Percentiles rank a stretch among this genome's conserved stretches.
These are phyloP conservation scores for Zymoseptoria passerinii DNA, from an alignment of 2,329 filamentous ascomycete genomes.

Conservation along the genomic window DNA sequence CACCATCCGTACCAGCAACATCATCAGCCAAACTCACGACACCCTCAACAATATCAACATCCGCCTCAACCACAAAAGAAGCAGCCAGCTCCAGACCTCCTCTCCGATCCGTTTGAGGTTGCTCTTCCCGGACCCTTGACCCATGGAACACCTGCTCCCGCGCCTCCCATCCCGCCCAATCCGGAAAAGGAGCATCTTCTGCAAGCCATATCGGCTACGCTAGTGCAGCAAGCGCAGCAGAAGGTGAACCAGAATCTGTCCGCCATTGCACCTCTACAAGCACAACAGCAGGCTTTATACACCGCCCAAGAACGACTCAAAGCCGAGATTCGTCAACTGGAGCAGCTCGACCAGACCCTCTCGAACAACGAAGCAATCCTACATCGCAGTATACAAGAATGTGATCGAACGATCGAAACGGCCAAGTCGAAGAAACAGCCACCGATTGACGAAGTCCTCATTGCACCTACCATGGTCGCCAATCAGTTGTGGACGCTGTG, in stretches of 20 bases:
- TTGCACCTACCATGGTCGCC: constrained; percentile 87
- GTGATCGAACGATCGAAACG: constrained; percentile 67
- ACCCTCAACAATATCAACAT: constrained; percentile 6
- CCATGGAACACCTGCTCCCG: constrained; percentile 42
- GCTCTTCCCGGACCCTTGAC: constrained; percentile 46
- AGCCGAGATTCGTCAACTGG: constrained; percentile 62
- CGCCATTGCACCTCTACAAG: constrained; percentile 64
- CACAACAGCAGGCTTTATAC: constrained; percentile 71
- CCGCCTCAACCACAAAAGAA: constrained; percentile 20
- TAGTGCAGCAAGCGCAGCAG: constrained; percentile 60
- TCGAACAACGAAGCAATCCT: constrained; percentile 71
- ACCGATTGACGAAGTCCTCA: constrained; percentile 78
- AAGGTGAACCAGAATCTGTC: constrained; percentile 64
- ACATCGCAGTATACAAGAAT: constrained; percentile 65
- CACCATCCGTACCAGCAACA: constrained; percentile 10
- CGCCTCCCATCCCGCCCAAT: constrained; percentile 87
- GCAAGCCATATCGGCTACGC: constrained; percentile 61
- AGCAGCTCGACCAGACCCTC: constrained; percentile 61
- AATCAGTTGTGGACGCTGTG: constrained; percentile 86
- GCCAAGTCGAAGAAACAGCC: constrained; percentile 63
- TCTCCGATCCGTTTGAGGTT: constrained; percentile 55
- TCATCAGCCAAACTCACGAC: constrained; percentile 5
- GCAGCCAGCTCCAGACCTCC: constrained; percentile 45
- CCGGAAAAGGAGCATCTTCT: constrained; percentile 89
- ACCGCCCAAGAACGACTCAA: constrained; percentile 61